phyloP scores from a whole-genome alignment of 805 yeast genomes.

The Candida succiphila region DNA sequence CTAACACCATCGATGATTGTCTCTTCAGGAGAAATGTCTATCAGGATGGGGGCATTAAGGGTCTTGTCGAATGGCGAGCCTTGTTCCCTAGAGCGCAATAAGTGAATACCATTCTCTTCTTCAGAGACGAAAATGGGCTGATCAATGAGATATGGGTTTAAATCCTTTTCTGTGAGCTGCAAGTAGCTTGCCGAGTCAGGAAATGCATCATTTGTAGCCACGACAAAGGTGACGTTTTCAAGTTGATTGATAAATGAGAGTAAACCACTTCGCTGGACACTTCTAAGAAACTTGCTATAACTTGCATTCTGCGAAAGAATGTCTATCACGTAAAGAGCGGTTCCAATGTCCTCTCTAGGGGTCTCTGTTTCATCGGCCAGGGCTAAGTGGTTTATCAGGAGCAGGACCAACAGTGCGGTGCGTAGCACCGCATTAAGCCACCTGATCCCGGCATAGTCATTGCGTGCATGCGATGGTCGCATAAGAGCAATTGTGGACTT shows the following conservation, averaged over 20 bases:
- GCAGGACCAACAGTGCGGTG: not conserved
- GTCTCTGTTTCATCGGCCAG: not conserved
- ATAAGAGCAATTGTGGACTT: too few relatives aligned
- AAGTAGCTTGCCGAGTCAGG: slow-evolving; percentile 4
- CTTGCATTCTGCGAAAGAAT: slow-evolving; percentile 57
- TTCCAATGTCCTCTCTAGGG: too few relatives aligned
- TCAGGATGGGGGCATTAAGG: slow-evolving; percentile 21
- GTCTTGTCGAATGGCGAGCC: slow-evolving; percentile 11
- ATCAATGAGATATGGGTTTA: slow-evolving; percentile 5
- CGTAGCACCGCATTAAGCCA: not conserved
- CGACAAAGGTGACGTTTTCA: slow-evolving; percentile 60
- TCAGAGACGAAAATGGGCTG: not conserved
- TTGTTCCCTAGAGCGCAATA: slow-evolving; percentile 15
- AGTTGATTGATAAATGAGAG: slow-evolving; percentile 52
- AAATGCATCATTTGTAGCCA: slow-evolving; percentile 78
- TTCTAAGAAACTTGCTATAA: slow-evolving; percentile 52
- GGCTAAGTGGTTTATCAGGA: not conserved
- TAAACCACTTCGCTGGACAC: slow-evolving; percentile 51
- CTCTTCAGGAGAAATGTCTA: slow-evolving; percentile 20
- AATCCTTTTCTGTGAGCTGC: slow-evolving; percentile 7
- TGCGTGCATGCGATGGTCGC: too few relatives aligned
- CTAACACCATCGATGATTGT: slow-evolving; percentile 30
- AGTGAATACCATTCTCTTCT: slow-evolving; percentile 11
- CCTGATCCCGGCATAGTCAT: not conserved
- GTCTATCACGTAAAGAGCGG: slow-evolving; percentile 51